These are phyloP conservation scores for Heterobasidion occidentale DNA, from an alignment of 1,284 basidiomycete genomes.

Conservation along the genomic window DNA sequence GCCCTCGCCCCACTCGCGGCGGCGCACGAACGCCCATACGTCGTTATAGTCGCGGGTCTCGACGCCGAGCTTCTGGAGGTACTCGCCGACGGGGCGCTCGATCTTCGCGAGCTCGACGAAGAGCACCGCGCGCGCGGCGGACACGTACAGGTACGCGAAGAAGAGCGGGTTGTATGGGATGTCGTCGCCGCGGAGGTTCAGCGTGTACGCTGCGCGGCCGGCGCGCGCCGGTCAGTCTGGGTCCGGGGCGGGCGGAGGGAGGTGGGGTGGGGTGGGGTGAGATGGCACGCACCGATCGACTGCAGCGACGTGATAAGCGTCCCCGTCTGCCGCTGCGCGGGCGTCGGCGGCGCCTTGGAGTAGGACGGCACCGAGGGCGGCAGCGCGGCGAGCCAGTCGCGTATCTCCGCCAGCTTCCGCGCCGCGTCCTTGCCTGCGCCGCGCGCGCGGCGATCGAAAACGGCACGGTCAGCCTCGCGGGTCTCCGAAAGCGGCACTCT, in stretches of 20 bases:
- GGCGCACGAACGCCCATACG: constrained; percentile 71
- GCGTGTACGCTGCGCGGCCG: constrained; percentile 49
- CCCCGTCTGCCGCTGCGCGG: constrained; percentile 55
- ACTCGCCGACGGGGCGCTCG: constrained; percentile 41
- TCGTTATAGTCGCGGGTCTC: constrained; percentile 68
- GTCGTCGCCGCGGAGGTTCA: constrained; percentile 85
- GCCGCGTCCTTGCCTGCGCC: constrained; percentile 40
- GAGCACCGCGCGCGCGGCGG: constrained; percentile 48
- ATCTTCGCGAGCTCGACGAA: constrained; percentile 66
- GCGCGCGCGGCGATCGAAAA: neutral
- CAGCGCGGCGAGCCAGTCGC: constrained; percentile 56
- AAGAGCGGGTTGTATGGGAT: constrained; percentile 87
- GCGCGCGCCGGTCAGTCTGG: neutral
- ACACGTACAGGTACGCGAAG: constrained; percentile 76
- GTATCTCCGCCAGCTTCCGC: constrained; percentile 49
- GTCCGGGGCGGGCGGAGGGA: constrained; percentile 2
- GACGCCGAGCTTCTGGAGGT: constrained; percentile 55
- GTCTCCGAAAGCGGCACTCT: too few species aligned
- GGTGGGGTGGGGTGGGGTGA: constrained; percentile 1
- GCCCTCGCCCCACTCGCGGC: constrained; percentile 68
- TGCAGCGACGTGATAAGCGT: constrained; percentile 57
- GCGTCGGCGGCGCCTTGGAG: constrained; percentile 50
- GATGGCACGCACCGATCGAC: constrained; percentile 45
- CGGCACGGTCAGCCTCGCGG: too few species aligned
- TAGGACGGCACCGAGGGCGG: constrained; percentile 55